These are phyloP conservation scores for Malus asiatica DNA, from an alignment of 306 rosid genomes.

Conservation along the genomic window DNA sequence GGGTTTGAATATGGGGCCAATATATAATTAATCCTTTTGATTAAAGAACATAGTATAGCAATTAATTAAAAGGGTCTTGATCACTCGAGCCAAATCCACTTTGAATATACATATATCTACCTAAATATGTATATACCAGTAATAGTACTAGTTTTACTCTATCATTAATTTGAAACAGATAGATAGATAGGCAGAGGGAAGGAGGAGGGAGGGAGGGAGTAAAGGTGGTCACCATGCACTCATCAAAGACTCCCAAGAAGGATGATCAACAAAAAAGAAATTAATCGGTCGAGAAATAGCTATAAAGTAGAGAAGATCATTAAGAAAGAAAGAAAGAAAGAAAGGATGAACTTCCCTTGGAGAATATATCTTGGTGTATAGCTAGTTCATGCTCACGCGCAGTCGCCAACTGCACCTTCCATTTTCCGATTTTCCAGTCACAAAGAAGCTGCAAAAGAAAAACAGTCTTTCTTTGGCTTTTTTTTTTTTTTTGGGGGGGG, in stretches of 20 bases:
- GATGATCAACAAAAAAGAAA: background rate
- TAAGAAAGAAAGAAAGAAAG: background rate
- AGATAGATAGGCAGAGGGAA: background rate
- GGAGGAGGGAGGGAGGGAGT: background rate
- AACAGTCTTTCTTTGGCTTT: background rate
- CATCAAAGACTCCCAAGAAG: background rate
- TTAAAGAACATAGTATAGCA: background rate
- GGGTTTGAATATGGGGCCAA: background rate
- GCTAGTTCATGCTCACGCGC: background rate
- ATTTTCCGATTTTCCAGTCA: background rate
- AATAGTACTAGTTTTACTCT: background rate
- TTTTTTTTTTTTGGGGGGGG: background rate
- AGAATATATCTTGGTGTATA: background rate
- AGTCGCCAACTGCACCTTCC: background rate
- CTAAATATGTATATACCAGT: background rate
- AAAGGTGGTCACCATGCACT: background rate
- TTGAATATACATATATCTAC: background rate
- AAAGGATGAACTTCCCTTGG: background rate
- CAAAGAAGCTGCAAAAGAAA: background rate
- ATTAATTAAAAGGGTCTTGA: background rate
- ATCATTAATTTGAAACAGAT: background rate
- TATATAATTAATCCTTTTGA: background rate
- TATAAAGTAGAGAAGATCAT: background rate
- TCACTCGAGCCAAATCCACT: background rate
- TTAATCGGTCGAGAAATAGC: background rate